These are phyloP conservation scores for Torulaspora globosa DNA, from an alignment of 1,139 yeast genomes.

Conservation along the genomic window DNA sequence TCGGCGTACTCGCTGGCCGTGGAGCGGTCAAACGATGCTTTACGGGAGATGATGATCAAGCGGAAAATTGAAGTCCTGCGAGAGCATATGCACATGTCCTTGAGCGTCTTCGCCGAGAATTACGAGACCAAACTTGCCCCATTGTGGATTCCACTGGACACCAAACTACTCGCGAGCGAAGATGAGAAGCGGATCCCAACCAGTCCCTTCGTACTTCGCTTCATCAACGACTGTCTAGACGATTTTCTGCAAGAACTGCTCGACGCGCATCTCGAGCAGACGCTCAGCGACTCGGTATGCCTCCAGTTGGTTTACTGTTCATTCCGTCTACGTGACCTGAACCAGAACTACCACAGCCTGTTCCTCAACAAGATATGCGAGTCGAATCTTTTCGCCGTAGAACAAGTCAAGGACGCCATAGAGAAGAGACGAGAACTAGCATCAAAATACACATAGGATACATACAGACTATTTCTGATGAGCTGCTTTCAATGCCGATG, in stretches of 20 bases:
- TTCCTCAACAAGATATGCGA: slow-evolving; percentile 32
- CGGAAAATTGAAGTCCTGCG: slow-evolving; percentile 77
- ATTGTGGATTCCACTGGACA: slow-evolving; percentile 20
- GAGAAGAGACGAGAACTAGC: slow-evolving; percentile 34
- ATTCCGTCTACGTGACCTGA: slow-evolving; percentile 34
- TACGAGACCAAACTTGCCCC: slow-evolving; percentile 17
- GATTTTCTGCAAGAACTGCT: slow-evolving; percentile 21
- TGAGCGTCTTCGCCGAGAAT: slow-evolving; percentile 26
- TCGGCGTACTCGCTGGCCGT: slow-evolving; percentile 44
- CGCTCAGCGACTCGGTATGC: slow-evolving; percentile 33
- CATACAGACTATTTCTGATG: background rate
- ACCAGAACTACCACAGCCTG: slow-evolving; percentile 30
- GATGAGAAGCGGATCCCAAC: background rate
- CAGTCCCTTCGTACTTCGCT: slow-evolving; percentile 15
- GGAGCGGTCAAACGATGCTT: slow-evolving; percentile 38
- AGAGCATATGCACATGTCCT: slow-evolving; percentile 45
- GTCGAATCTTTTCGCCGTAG: slow-evolving; percentile 21
- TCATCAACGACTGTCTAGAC: slow-evolving; percentile 27
- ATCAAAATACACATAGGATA: slow-evolving; percentile 22
- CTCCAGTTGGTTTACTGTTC: slow-evolving; percentile 37
- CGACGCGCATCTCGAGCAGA: slow-evolving; percentile 12
- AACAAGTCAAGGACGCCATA: slow-evolving; percentile 28
- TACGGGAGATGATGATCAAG: slow-evolving; percentile 65
- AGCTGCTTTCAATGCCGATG: background rate
- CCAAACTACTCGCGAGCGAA: slow-evolving; percentile 1